Conservation (phyloP, 306 rosid genomes). For the Trichosanthes cucumerina region DNA sequence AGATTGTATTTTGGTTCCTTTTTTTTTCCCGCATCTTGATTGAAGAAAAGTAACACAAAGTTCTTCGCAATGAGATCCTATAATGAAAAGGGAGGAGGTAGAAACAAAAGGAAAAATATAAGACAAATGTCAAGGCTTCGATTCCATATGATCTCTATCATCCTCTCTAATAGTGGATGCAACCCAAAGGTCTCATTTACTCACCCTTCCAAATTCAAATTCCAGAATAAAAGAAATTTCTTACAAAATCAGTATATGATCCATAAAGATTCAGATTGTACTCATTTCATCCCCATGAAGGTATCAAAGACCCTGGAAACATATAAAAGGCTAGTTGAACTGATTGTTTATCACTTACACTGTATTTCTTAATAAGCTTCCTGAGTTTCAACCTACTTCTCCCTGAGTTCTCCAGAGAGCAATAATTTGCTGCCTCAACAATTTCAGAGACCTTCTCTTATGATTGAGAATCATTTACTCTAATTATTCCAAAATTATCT, state of each 20-base stretch:
- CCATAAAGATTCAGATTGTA: background rate
- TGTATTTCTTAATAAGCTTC: slow-evolving; percentile 69
- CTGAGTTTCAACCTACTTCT: slow-evolving; percentile 60
- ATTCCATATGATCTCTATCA: background rate
- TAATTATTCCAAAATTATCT: too few species aligned
- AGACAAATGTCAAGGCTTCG: too few species aligned
- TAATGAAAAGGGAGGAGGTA: slow-evolving; percentile 16
- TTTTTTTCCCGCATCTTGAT: slow-evolving; percentile 30
- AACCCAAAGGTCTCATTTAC: background rate
- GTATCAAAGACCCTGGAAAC: background rate
- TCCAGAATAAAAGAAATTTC: background rate
- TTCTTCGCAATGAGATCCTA: slow-evolving; percentile 75
- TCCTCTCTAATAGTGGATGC: background rate
- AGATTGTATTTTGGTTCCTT: slow-evolving; percentile 24
- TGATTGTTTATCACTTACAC: slow-evolving; percentile 36
- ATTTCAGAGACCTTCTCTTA: too few species aligned
- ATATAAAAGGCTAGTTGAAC: background rate
- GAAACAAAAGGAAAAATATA: background rate
- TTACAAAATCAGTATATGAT: background rate
- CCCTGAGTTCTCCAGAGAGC: slow-evolving; percentile 47
- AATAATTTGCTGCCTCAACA: slow-evolving; percentile 37
- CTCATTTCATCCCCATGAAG: background rate
- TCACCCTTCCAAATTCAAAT: background rate
- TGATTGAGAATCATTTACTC: too few species aligned
- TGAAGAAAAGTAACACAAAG: slow-evolving; percentile 51